Evolutionary conservation across 805 yeast genomes (phyloP).

Genomic region (Barnettozyma populi): DNA sequence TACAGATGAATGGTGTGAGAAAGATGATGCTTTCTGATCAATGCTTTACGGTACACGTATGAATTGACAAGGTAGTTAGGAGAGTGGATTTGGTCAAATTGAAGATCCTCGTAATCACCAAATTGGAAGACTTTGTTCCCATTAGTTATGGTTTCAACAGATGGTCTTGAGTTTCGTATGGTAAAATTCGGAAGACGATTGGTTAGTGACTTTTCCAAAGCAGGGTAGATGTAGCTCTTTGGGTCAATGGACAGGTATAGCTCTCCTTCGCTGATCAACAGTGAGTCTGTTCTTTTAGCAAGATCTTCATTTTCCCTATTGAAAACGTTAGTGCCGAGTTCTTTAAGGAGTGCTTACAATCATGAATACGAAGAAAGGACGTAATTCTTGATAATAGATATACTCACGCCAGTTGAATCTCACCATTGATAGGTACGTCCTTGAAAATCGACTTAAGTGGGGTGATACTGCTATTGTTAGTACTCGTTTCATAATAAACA

Average conservation of each 20-base stretch:
- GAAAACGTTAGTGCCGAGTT: not conserved
- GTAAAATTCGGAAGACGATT: slow-evolving; percentile 30
- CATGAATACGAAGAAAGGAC: not conserved
- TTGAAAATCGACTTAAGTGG: slow-evolving; percentile 69
- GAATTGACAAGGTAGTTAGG: slow-evolving; percentile 63
- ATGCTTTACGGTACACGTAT: slow-evolving; percentile 82
- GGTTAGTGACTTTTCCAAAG: slow-evolving; percentile 28
- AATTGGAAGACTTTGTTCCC: slow-evolving; percentile 55
- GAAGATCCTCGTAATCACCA: slow-evolving; percentile 86
- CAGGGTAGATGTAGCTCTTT: slow-evolving; percentile 37
- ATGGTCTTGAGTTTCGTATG: not conserved
- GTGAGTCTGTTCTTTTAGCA: not conserved
- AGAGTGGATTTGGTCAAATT: slow-evolving; percentile 56
- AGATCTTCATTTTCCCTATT: not conserved
- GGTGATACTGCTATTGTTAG: slow-evolving; percentile 46
- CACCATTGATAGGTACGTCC: slow-evolving; percentile 50
- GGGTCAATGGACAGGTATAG: slow-evolving; percentile 29
- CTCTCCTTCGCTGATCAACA: not conserved
- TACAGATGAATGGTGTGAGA: slow-evolving; percentile 79
- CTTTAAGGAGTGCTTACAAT: not conserved
- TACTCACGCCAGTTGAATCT: slow-evolving; percentile 39
- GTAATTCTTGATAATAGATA: not conserved
- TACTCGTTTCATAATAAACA: slow-evolving; percentile 24
- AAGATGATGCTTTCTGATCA: slow-evolving; percentile 85
- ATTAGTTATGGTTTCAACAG: not conserved